These are phyloP conservation scores for Stemphylium vesicarium DNA, from an alignment of 2,329 filamentous ascomycete genomes.

Conservation along the genomic window DNA sequence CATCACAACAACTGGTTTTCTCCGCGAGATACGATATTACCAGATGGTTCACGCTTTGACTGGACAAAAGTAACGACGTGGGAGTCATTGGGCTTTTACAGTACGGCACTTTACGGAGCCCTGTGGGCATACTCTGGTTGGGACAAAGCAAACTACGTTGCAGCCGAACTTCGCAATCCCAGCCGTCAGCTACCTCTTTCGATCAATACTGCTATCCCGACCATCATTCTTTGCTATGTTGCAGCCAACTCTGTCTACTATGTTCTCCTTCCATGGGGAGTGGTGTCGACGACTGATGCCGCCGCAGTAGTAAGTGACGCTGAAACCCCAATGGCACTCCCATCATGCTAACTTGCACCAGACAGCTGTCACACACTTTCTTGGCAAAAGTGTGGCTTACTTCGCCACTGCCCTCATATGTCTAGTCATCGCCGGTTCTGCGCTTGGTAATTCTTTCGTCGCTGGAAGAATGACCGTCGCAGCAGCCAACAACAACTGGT, in stretches of 20 bases:
- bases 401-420: constrained; percentile 64
- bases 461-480: constrained; percentile 69
- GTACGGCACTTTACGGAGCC: constrained; percentile 58
- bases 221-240: constrained; percentile 66
- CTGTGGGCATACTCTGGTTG: constrained; percentile 47
- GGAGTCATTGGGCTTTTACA: constrained; percentile 67
- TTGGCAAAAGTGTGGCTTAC: constrained; percentile 59
- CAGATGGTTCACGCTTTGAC: constrained; percentile 41
- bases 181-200: constrained; percentile 61
- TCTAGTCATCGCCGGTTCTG: constrained; percentile 66
- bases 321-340: background rate
- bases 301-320: constrained; percentile 63
- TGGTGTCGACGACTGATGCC: constrained; percentile 66
- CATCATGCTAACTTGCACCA: constrained; percentile 3
- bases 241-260: constrained; percentile 68
- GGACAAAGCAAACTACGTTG: constrained; percentile 51
- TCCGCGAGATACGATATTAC: constrained; percentile 33
- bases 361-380: constrained; percentile 54
- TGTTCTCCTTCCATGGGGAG: constrained; percentile 65
- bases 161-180: constrained; percentile 44
- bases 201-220: constrained; percentile 68
- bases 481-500: constrained; percentile 52
- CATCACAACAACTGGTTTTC: constrained; percentile 43
- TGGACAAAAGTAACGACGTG: constrained; percentile 56
- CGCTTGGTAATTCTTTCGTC: constrained; percentile 69